Percentiles rank a stretch among this genome's conserved stretches.
Conservation (phyloP, 2,329 filamentous ascomycete species). For the Cercospora sp. region DNA sequence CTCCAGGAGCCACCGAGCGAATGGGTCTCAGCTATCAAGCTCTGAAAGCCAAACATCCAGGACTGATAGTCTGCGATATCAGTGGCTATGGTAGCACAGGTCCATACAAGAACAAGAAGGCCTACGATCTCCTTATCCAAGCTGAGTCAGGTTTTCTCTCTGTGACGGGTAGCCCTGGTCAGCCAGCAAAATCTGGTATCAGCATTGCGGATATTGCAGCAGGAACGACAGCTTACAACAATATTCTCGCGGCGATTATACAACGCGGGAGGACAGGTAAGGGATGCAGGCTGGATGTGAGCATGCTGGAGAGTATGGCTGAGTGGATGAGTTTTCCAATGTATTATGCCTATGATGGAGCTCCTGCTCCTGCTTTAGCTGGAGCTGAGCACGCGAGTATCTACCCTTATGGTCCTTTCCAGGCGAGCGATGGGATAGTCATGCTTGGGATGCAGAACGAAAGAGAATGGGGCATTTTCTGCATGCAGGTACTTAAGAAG, state of each 20-base stretch:
- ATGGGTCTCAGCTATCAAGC: slow-evolving; percentile 87
- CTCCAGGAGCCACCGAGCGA: slow-evolving; percentile 83
- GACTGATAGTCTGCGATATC: slow-evolving; percentile 88
- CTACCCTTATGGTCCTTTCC: slow-evolving; percentile 59
- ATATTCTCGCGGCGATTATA: slow-evolving; percentile 87
- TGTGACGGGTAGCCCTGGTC: slow-evolving; percentile 80
- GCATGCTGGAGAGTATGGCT: slow-evolving; percentile 59
- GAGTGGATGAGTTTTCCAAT: slow-evolving; percentile 67
- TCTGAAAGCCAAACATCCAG: slow-evolving; percentile 74
- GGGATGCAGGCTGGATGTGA: slow-evolving; percentile 56
- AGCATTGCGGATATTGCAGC: slow-evolving; percentile 95
- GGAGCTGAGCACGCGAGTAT: slow-evolving; percentile 58
- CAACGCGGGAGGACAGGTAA: slow-evolving; percentile 53
- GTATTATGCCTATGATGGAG: slow-evolving; percentile 59
- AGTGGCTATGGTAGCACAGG: slow-evolving; percentile 95
- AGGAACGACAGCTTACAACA: slow-evolving; percentile 88
- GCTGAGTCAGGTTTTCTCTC: slow-evolving; percentile 51
- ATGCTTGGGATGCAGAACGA: slow-evolving; percentile 62
- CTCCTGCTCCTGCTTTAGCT: slow-evolving; percentile 45
- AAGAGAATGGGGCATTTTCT: slow-evolving; percentile 56
- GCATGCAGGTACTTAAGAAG: slow-evolving; percentile 48
- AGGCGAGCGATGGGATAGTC: slow-evolving; percentile 49
- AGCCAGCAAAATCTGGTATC: slow-evolving; percentile 93
- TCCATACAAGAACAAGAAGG: slow-evolving; percentile 82
- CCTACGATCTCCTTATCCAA: slow-evolving; percentile 99